Conservation (phyloP, 208 protist species). For the Naegleria gruberi region DNA sequence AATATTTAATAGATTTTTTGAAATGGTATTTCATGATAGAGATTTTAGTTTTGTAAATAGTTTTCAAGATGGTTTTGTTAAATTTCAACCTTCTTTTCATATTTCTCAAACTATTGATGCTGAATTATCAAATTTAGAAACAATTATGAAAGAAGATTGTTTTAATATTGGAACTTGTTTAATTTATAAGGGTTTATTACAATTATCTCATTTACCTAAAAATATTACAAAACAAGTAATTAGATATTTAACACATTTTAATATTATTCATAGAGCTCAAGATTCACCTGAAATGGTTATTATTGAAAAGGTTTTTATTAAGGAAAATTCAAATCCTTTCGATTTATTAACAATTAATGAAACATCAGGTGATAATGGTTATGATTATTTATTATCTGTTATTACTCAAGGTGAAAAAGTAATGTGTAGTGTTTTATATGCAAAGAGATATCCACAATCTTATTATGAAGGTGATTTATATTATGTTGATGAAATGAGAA, state of each 20-base stretch:
- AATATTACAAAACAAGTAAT: constrained; percentile 9
- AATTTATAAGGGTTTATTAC: constrained; percentile 1
- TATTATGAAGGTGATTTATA: background rate
- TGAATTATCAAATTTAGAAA: constrained; percentile 4
- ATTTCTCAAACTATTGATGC: background rate
- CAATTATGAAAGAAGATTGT: background rate
- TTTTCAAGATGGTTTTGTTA: background rate
- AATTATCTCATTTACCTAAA: background rate
- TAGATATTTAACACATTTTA: background rate
- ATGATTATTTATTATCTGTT: background rate
- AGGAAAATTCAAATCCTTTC: background rate
- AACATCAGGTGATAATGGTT: background rate
- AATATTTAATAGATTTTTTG: constrained; percentile 13
- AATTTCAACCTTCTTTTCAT: background rate
- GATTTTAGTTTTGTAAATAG: constrained; percentile 2
- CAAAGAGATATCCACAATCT: background rate
- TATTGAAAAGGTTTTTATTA: constrained; percentile 4
- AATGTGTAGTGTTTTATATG: background rate
- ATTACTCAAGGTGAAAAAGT: background rate
- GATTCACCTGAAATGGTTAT: background rate
- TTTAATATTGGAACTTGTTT: background rate
- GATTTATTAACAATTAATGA: background rate
- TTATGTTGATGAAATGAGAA: background rate
- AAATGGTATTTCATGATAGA: background rate
- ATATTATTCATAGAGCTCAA: background rate